A percentile compares a stretch with the other conserved stretches of the same genome.
Evolutionary conservation across 2,329 filamentous ascomycete species (phyloP).

Genomic region (Xylariales sp.): DNA sequence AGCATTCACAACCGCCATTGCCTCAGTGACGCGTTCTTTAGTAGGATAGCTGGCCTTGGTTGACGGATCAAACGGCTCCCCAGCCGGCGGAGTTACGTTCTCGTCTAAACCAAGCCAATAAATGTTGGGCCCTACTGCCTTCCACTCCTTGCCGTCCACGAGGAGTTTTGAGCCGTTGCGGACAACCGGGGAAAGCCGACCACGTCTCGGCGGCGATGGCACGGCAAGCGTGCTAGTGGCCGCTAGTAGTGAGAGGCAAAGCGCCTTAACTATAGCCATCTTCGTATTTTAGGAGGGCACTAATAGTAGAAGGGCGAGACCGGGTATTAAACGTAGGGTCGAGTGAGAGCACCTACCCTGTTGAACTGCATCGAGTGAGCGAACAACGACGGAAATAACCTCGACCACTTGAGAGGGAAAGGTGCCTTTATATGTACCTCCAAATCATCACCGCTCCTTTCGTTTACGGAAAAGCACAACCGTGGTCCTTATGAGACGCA

Average conservation of each 20-base stretch:
- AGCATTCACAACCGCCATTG: constrained; percentile 57
- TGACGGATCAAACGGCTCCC: constrained; percentile 58
- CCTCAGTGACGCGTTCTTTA: constrained; percentile 58
- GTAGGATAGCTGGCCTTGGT: constrained; percentile 60
- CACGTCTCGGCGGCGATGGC: constrained; percentile 19
- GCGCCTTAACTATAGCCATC: constrained; percentile 35
- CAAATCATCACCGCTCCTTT: constrained; percentile 9
- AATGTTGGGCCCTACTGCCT: constrained; percentile 60
- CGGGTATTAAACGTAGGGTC: background rate
- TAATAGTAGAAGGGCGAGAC: background rate
- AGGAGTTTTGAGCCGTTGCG: constrained; percentile 53
- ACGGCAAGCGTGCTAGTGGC: constrained; percentile 33
- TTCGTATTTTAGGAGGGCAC: background rate
- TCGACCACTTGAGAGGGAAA: background rate
- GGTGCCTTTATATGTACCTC: constrained; percentile 12
- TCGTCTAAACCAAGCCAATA: constrained; percentile 65
- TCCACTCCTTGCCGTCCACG: constrained; percentile 56
- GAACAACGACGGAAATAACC: background rate
- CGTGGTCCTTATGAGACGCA: background rate
- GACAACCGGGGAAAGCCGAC: constrained; percentile 48
- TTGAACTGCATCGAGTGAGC: background rate
- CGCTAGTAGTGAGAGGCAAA: constrained; percentile 35
- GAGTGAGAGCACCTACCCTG: background rate
- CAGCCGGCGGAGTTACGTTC: constrained; percentile 58
- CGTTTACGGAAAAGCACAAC: constrained; percentile 15